Evolutionary conservation across 1,139 yeast genomes (phyloP).

Genomic region (Candida mesenterica): DNA sequence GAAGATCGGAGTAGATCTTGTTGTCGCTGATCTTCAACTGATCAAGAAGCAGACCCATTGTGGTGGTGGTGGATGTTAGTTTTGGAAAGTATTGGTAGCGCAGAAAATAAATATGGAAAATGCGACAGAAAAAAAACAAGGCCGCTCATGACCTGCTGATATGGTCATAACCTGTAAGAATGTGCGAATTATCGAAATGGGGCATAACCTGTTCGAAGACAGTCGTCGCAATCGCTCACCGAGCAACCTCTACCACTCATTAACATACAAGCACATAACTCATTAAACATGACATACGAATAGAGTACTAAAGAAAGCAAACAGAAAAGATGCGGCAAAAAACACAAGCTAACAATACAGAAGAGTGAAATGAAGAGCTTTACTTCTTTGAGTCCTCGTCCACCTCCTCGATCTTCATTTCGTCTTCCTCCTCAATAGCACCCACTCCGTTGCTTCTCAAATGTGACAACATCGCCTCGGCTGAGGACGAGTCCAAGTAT

Average conservation of each 20-base stretch:
- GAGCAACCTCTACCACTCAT: too few species aligned
- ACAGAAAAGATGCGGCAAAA: background rate
- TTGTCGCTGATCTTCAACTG: conserved; percentile 29
- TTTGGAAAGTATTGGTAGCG: conserved; percentile 5
- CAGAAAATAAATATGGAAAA: too few species aligned
- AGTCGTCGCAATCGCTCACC: too few species aligned
- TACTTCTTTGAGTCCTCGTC: background rate
- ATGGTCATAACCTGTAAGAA: too few species aligned
- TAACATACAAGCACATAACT: background rate
- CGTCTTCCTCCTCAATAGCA: conserved; percentile 20
- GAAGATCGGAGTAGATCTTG: conserved; percentile 23
- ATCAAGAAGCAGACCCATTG: conserved; percentile 23
- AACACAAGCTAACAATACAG: conserved; percentile 1
- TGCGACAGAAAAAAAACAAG: too few species aligned
- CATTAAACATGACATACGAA: background rate
- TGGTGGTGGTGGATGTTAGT: conserved; percentile 1
- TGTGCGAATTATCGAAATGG: too few species aligned
- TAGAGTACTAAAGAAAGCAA: conserved; percentile 1
- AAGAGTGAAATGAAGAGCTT: background rate
- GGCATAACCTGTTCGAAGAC: too few species aligned
- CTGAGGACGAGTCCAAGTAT: conserved; percentile 50
- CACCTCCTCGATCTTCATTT: conserved; percentile 17
- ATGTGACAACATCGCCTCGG: conserved; percentile 49
- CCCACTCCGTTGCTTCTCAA: conserved; percentile 23
- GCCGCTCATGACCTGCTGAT: too few species aligned